Percentiles rank a stretch among this genome's conserved stretches.
Conservation (phyloP, 192 early-diverging fungal species). For the Obelidium mucronatum region DNA sequence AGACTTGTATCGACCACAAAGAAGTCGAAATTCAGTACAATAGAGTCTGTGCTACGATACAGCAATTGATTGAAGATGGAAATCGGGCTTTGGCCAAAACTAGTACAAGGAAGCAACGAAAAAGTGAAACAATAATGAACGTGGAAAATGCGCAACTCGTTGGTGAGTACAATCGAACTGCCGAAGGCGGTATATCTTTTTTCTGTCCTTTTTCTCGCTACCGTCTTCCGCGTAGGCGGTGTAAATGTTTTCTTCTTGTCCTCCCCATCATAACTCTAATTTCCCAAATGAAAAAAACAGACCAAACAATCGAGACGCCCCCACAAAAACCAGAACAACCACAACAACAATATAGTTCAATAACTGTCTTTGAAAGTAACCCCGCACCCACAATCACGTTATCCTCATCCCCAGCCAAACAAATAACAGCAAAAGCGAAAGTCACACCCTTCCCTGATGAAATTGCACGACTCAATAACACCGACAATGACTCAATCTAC, state of each 20-base stretch:
- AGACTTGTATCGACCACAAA: slow-evolving; percentile 21
- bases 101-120: neutral
- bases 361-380: neutral
- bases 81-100: slow-evolving; percentile 8
- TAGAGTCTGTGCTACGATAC: slow-evolving; percentile 42
- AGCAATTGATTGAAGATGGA: slow-evolving; percentile 44
- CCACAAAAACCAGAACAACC: no score
- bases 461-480: neutral
- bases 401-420: neutral
- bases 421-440: neutral
- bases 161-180: no score
- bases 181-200: neutral
- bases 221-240: no score
- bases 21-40: slow-evolving; percentile 32
- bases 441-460: neutral
- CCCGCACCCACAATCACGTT: neutral
- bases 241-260: no score
- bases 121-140: neutral
- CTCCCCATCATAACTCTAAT: no score
- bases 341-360: neutral
- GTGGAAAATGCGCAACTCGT: no score
- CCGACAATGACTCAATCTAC: neutral
- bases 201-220: no score
- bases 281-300: no score
- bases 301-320: no score